phyloP scores from a whole-genome alignment of 768 basidiomycete genomes.

The Boletus eberwhitei region DNA sequence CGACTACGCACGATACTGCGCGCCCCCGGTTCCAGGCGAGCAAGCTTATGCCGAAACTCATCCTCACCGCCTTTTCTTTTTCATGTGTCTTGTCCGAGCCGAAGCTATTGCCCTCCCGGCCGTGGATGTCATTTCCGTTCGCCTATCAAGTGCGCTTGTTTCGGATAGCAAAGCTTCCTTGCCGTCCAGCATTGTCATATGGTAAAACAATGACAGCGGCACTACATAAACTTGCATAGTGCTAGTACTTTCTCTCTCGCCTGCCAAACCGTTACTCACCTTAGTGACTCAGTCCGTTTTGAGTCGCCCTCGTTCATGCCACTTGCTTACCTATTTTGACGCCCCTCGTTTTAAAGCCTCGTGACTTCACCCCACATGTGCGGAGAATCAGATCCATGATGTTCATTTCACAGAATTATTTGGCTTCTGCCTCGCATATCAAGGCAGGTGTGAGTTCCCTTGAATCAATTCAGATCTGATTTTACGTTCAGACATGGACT shows the following conservation, averaged over 20 bases:
- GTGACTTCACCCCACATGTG: slow-evolving; percentile 28
- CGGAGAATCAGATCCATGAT: slow-evolving; percentile 26
- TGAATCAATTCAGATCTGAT: slow-evolving; percentile 9
- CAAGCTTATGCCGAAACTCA: not conserved
- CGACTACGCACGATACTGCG: not conserved
- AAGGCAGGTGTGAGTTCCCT: slow-evolving; percentile 18
- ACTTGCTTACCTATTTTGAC: slow-evolving; percentile 17
- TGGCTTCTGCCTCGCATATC: slow-evolving; percentile 23
- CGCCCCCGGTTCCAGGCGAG: slow-evolving; percentile 2
- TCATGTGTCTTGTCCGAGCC: not conserved
- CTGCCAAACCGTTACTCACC: slow-evolving; percentile 7
- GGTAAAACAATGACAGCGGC: slow-evolving; percentile 5
- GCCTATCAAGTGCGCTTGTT: slow-evolving; percentile 1
- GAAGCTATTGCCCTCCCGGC: not conserved
- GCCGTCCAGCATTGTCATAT: not conserved
- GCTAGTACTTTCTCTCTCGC: not conserved
- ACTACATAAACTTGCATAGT: slow-evolving; percentile 4
- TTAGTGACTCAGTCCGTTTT: not conserved
- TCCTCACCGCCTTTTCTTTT: not conserved
- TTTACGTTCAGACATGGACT: slow-evolving; percentile 14
- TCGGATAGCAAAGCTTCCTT: slow-evolving; percentile 7
- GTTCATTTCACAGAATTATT: slow-evolving; percentile 20
- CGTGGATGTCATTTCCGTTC: slow-evolving; percentile 18
- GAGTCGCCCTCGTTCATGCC: slow-evolving; percentile 2
- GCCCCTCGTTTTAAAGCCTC: slow-evolving; percentile 11